Conservation (phyloP, 305 asterid species). For the Lippia alba region DNA sequence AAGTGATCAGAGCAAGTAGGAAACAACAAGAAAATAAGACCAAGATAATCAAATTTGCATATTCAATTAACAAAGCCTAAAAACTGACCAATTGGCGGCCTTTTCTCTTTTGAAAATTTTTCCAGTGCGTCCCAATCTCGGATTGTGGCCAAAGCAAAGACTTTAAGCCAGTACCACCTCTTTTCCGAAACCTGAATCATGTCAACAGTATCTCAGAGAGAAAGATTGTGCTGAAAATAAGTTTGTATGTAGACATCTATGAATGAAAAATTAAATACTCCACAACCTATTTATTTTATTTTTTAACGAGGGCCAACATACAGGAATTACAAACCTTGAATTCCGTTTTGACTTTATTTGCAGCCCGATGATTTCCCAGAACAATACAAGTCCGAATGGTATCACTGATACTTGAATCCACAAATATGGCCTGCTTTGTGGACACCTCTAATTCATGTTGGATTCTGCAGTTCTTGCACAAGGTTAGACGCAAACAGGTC, state of each 20-base stretch:
- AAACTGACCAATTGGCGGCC: conserved; percentile 84
- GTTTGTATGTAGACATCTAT: neutral
- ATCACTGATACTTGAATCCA: conserved; percentile 96
- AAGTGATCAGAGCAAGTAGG: conserved; percentile 12
- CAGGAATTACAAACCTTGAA: conserved; percentile 69
- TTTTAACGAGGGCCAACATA: conserved; percentile 3
- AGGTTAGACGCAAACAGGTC: conserved; percentile 31
- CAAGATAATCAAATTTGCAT: conserved; percentile 16
- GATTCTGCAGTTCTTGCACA: conserved; percentile 53
- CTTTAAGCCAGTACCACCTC: conserved; percentile 99
- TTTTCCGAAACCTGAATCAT: conserved; percentile 88
- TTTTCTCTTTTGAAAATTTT: conserved; percentile 84
- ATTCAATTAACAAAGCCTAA: conserved; percentile 13
- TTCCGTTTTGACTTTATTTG: conserved; percentile 77
- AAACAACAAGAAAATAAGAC: conserved; percentile 22
- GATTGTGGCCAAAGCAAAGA: conserved; percentile 87
- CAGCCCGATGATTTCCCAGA: conserved; percentile 88
- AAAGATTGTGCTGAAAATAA: conserved; percentile 11
- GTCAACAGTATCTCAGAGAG: conserved; percentile 28
- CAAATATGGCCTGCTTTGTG: conserved; percentile 90
- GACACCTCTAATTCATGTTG: conserved; percentile 87
- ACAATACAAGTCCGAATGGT: conserved; percentile 96
- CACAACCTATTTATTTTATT: conserved; percentile 23
- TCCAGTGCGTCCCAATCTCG: conserved; percentile 95
- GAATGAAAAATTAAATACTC: conserved; percentile 23